phyloP scores from a whole-genome alignment of 179 eudicot species.

The Camellia oleifera region DNA sequence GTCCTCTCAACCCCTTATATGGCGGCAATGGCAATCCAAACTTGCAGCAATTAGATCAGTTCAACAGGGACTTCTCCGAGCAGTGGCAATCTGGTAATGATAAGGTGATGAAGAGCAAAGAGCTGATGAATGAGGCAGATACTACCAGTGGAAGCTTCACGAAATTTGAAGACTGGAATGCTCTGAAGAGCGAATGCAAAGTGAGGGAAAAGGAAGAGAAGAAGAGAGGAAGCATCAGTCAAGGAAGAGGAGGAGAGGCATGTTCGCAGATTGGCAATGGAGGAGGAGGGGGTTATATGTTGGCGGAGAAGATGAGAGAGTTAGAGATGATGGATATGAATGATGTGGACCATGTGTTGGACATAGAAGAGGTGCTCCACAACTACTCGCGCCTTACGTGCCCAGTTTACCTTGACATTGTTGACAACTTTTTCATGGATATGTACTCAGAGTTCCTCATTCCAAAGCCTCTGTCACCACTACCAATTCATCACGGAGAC shows the following conservation, averaged over 20 bases:
- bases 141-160: background rate
- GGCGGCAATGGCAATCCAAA: slow-evolving; percentile 21
- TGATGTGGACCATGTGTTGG: slow-evolving; percentile 64
- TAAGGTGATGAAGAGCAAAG: slow-evolving; percentile 17
- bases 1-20: slow-evolving; percentile 32
- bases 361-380: slow-evolving; percentile 74
- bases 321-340: slow-evolving; percentile 62
- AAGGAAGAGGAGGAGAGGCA: slow-evolving; percentile 15
- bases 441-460: slow-evolving; percentile 57
- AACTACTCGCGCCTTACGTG: slow-evolving; percentile 65
- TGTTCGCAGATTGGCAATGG: slow-evolving; percentile 19
- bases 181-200: background rate
- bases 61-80: slow-evolving; percentile 27
- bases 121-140: background rate
- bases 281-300: slow-evolving; percentile 26
- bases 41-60: slow-evolving; percentile 31
- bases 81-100: slow-evolving; percentile 20
- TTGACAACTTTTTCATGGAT: slow-evolving; percentile 75
- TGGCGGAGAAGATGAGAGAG: slow-evolving; percentile 64
- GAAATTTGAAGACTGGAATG: background rate
- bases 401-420: slow-evolving; percentile 65
- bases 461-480: slow-evolving; percentile 36
- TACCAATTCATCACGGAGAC: slow-evolving; percentile 41
- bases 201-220: slow-evolving; percentile 17
- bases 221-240: slow-evolving; percentile 10